A percentile compares a stretch with the other conserved stretches of the same genome.
phyloP scores from a whole-genome alignment of 345 rosid genomes.

The Rhodamnia rubescens region DNA sequence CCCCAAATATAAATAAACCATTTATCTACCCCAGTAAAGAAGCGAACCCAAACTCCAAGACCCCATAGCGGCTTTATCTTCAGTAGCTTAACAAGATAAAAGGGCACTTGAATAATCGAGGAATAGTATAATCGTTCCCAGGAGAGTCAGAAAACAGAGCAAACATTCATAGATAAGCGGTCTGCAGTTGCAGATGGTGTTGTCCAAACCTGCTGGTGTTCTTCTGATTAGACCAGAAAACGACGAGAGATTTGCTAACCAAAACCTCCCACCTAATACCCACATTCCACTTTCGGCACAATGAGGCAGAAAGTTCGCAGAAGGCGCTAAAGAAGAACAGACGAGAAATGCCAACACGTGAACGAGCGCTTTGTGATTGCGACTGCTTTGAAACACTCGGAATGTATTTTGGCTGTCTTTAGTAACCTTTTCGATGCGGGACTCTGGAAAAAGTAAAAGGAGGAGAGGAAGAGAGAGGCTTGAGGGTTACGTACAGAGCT shows the following conservation, averaged over 20 bases:
- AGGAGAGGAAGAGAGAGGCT: background rate
- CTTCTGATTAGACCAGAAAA: background rate
- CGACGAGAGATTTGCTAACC: background rate
- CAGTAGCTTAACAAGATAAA: background rate
- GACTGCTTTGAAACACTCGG: background rate
- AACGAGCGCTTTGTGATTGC: background rate
- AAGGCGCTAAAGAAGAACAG: background rate
- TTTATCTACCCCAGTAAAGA: background rate
- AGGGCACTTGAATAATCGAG: background rate
- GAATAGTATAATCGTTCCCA: background rate
- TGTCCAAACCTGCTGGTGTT: background rate
- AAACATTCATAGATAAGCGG: background rate
- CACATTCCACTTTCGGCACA: background rate
- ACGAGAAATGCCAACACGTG: background rate
- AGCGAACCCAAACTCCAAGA: background rate
- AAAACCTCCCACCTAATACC: background rate
- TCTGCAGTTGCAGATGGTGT: background rate
- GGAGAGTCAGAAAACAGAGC: background rate
- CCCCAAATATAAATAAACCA: too few relatives aligned
- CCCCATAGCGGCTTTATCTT: background rate
- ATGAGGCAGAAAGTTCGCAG: background rate
- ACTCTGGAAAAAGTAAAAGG: background rate
- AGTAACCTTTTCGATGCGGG: background rate
- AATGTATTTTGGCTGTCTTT: background rate
- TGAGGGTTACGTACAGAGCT: background rate